Evolutionary conservation across 768 basidiomycete species (phyloP).

Genomic region (Lyophyllum decastes): DNA sequence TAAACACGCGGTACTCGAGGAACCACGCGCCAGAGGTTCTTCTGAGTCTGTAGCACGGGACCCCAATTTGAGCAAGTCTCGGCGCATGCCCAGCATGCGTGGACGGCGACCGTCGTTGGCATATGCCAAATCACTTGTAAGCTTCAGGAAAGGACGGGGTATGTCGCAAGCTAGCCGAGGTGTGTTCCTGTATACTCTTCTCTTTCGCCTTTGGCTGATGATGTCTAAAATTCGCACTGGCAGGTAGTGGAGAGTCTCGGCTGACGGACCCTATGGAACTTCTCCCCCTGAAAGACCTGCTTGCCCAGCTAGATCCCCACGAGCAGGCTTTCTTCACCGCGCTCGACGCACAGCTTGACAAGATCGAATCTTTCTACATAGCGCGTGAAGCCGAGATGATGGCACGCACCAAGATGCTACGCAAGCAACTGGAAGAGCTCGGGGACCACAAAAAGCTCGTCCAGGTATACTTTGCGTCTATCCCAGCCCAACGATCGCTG

Average conservation of each 20-base stretch:
- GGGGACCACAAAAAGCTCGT: conserved; percentile 64
- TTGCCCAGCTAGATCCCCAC: conserved; percentile 55
- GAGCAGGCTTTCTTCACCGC: conserved; percentile 76
- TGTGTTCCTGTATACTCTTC: not conserved
- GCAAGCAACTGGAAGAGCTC: conserved; percentile 74
- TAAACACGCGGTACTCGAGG: not conserved
- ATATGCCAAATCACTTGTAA: conserved; percentile 2
- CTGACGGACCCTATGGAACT: conserved; percentile 26
- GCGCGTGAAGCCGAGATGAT: conserved; percentile 68
- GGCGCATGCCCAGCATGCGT: not conserved
- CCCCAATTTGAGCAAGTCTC: not conserved
- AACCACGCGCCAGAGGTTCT: not conserved
- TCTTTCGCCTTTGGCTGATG: not conserved
- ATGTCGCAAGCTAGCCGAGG: not conserved
- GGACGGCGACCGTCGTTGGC: not conserved
- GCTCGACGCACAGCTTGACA: conserved; percentile 79
- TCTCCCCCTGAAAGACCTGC: conserved; percentile 45
- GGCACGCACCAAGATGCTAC: conserved; percentile 46
- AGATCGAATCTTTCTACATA: conserved; percentile 83
- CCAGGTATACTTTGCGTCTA: conserved; percentile 41
- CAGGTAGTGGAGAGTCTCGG: not conserved
- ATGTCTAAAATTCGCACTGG: not conserved
- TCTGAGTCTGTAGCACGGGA: not conserved
- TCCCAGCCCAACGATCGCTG: not conserved
- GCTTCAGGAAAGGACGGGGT: not conserved